Conservation (phyloP, 2,329 filamentous ascomycete genomes). For the Aspergillus brunneoviolaceus region DNA sequence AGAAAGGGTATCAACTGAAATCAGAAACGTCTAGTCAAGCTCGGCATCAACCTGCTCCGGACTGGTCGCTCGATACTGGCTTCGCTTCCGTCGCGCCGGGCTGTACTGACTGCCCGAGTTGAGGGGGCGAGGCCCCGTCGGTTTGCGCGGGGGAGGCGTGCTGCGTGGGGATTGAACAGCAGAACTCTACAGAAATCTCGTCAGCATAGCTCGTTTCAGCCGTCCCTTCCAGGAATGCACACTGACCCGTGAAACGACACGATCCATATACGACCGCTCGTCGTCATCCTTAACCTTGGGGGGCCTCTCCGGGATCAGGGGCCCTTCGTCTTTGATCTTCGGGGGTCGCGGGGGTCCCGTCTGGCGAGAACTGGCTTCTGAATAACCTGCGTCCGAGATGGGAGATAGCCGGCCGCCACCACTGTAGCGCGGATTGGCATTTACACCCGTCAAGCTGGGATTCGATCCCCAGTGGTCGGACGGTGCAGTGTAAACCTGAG, state of each 20-base stretch:
- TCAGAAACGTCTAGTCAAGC: conserved; percentile 28
- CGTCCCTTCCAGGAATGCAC: conserved; percentile 12
- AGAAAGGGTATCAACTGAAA: conserved; percentile 10
- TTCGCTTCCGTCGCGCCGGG: conserved; percentile 37
- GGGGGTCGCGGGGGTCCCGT: conserved; percentile 51
- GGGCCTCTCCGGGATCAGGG: conserved; percentile 56
- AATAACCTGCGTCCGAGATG: conserved; percentile 48
- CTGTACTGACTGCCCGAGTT: conserved; percentile 39
- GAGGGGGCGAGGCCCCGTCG: conserved; percentile 50
- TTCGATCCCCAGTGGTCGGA: conserved; percentile 50
- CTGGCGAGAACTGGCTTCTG: conserved; percentile 41
- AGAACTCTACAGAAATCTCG: conserved; percentile 26
- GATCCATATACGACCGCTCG: conserved; percentile 41
- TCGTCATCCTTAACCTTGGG: conserved; percentile 40
- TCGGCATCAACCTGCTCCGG: conserved; percentile 44
- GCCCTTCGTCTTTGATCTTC: conserved; percentile 57
- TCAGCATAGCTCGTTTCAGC: conserved; percentile 1
- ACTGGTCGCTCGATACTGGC: conserved; percentile 39
- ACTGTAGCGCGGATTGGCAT: conserved; percentile 36
- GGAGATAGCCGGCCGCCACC: conserved; percentile 45
- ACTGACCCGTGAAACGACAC: conserved; percentile 41
- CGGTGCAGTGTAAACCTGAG: conserved; percentile 49
- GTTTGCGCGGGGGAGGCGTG: conserved; percentile 43
- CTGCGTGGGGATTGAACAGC: conserved; percentile 34
- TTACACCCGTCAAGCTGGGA: conserved; percentile 38